Conservation (phyloP, 768 basidiomycete genomes). For the Phaffia tasmanica region DNA sequence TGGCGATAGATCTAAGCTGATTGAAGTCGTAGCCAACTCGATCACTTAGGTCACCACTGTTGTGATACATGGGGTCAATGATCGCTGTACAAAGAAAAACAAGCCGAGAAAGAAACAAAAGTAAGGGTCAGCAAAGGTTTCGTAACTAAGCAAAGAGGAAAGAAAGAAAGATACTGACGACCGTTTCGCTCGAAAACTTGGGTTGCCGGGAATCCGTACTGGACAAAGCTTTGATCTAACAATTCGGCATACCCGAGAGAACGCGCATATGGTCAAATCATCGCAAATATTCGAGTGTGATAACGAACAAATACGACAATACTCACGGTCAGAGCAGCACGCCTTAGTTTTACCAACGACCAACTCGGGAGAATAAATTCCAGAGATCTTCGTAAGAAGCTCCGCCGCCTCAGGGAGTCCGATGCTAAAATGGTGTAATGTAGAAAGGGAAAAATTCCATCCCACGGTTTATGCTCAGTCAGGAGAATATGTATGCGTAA, state of each 20-base stretch:
- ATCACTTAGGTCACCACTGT: constrained; percentile 71
- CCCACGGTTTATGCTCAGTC: not conserved
- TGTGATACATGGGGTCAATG: constrained; percentile 80
- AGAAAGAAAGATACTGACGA: constrained; percentile 32
- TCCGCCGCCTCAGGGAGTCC: constrained; percentile 65
- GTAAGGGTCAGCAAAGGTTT: not conserved
- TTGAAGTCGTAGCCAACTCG: constrained; percentile 70
- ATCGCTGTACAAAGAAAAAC: constrained; percentile 73
- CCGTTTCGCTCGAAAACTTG: constrained; percentile 84
- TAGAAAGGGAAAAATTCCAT: not conserved
- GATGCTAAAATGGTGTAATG: constrained; percentile 46
- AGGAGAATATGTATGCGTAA: not conserved
- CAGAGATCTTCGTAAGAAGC: constrained; percentile 61
- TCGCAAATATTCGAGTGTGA: not conserved
- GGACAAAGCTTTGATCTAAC: constrained; percentile 54
- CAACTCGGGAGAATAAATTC: constrained; percentile 70
- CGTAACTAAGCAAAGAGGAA: not conserved
- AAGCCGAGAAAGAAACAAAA: not conserved
- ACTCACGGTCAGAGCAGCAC: constrained; percentile 73
- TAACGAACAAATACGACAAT: constrained; percentile 21
- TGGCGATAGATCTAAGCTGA: constrained; percentile 71
- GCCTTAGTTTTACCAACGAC: constrained; percentile 48
- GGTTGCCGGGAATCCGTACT: constrained; percentile 73
- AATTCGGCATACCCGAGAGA: not conserved
- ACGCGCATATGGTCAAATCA: constrained; percentile 24